phyloP scores from a whole-genome alignment of 1,284 basidiomycete genomes.

The Microstroma glucosiphilum region DNA sequence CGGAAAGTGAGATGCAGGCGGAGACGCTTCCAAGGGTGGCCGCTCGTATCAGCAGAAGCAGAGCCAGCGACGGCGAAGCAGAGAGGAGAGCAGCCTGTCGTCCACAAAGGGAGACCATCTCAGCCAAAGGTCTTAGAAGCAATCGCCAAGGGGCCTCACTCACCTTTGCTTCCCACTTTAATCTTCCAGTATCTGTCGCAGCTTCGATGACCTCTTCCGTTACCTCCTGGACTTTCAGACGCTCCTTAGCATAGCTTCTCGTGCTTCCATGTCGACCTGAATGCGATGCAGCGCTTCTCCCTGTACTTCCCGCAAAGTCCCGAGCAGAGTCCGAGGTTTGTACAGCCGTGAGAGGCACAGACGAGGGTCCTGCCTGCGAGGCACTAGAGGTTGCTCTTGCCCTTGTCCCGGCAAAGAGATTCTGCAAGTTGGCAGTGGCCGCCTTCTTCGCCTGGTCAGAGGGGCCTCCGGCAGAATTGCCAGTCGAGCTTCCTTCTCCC shows the following conservation, averaged over 20 bases:
- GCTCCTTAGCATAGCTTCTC: constrained; percentile 23
- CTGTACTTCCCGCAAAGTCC: no score
- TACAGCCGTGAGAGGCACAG: neutral
- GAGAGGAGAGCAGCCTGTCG: constrained; percentile 19
- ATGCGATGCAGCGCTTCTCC: constrained; percentile 10
- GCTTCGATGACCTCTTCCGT: constrained; percentile 20
- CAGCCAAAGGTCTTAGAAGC: neutral
- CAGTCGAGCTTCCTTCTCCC: no score
- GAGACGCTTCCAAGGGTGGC: constrained; percentile 22
- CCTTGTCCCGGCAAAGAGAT: no score
- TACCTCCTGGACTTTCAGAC: constrained; percentile 21
- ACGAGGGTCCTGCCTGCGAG: neutral
- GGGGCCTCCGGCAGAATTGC: no score
- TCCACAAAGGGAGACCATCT: neutral
- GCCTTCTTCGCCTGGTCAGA: no score
- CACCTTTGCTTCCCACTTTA: constrained; percentile 36
- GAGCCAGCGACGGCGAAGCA: constrained; percentile 24
- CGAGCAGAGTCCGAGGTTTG: neutral
- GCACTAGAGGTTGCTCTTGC: neutral
- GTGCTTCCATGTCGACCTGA: constrained; percentile 19
- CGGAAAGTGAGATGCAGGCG: constrained; percentile 20
- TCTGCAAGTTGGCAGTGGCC: no score
- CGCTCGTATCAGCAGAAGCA: constrained; percentile 27
- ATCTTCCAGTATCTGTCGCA: constrained; percentile 21
- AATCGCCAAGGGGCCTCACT: neutral